Base-by-base conservation (phyloP, 345 rosid genomes). In the Syzygium grande region DNA sequence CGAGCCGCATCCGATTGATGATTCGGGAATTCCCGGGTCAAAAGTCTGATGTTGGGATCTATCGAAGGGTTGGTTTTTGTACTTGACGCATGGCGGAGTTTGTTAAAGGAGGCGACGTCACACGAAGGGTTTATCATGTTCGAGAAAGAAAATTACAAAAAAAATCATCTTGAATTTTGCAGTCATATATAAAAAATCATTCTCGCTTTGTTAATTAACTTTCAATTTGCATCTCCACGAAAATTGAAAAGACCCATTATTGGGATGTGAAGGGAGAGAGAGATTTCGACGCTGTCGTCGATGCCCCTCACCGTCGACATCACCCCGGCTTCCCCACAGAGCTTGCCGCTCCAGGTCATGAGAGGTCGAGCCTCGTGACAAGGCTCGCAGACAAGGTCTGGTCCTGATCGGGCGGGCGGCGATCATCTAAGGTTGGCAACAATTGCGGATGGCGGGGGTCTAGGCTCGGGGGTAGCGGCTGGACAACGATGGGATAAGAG, bases 41-140 rank as follows among this genome's bases (percentile, higher is more conserved):
- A 61, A n/a, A n/a, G 38, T 13, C n/a, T 0, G 5, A 61, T n/a
- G 13, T 14, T 0, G 0, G 0, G 3, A 63, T 63, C 1, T 63
- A 2, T 63, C 22, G 15, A 0, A 63, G 77, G 21, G 17, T 15
- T 16, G 10, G 43, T 12, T 30, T 65, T 8, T 38, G 41, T 38
- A 38, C 41, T 38, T 38, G 41, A 3, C 41, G 41, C 41, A 4
- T 38, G 41, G 41, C 41, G 4, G 41, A 38, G 41, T 38, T 38
- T 38, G 41, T 38, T 38, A 38, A 38, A 38, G 41, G 41, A 38
- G 41, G 41, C 41, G 41, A 38, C 41, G 41, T 38, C 41, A 38
- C 41, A 4, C 41, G 41, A 38, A 3, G 41, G 4, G 4, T 38
- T 34, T 2, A 3, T 56, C 27, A 56, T 22, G 12, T 56, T 56